These are phyloP conservation scores for Populus hybrid DNA, from an alignment of 441 rosid species.

Conservation along the genomic window DNA sequence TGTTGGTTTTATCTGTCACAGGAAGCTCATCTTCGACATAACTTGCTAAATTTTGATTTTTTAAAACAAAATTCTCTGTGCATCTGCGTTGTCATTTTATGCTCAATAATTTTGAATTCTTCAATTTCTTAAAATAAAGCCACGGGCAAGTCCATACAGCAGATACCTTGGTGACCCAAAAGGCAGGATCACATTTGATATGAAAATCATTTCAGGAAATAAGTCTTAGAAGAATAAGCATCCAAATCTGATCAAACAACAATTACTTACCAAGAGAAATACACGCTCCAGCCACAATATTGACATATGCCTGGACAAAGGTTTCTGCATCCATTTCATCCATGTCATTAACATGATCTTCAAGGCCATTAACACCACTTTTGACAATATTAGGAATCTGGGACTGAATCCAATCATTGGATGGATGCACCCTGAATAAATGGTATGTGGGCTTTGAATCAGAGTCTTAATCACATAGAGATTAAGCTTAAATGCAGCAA, in stretches of 20 bases:
- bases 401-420: conserved; percentile 79
- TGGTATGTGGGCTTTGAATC: conserved; percentile 23
- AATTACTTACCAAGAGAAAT: conserved; percentile 76
- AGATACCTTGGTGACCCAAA: not conserved
- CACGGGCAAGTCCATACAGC: not conserved
- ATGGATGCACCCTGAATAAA: conserved; percentile 68
- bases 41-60: too few species aligned
- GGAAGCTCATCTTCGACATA: not conserved
- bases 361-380: conserved; percentile 58
- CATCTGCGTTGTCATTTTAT: not conserved
- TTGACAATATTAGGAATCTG: conserved; percentile 86
- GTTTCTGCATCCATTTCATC: conserved; percentile 86
- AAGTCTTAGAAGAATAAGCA: not conserved
- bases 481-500: conserved; percentile 15
- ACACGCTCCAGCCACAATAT: conserved; percentile 94
- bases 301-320: conserved; percentile 86
- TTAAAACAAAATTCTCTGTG: not conserved
- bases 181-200: not conserved
- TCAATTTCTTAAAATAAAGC: not conserved
- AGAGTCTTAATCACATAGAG: conserved; percentile 14
- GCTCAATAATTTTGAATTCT: not conserved
- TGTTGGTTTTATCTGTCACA: not conserved
- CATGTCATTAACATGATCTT: conserved; percentile 59
- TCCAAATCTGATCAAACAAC: conserved; percentile 4
- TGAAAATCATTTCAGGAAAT: not conserved